Percentiles rank a stretch among this genome's conserved stretches.
Conservation (phyloP, 2,329 filamentous ascomycete genomes). For the Albifimbria verrucaria region DNA sequence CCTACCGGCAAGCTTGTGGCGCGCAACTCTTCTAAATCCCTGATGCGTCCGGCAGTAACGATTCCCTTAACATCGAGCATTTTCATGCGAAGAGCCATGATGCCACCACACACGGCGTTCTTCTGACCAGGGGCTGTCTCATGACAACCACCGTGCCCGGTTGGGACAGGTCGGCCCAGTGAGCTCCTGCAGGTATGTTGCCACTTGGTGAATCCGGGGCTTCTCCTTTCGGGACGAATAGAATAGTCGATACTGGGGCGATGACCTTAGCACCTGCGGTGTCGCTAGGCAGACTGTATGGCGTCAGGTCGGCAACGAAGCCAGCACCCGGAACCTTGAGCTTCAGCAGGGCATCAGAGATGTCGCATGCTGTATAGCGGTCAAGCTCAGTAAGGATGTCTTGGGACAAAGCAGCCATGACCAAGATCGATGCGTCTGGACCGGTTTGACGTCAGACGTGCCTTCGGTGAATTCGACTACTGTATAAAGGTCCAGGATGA, state of each 20-base stretch:
- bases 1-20: slow-evolving; percentile 54
- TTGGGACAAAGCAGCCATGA: slow-evolving; percentile 18
- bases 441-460: background rate
- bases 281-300: slow-evolving; percentile 25
- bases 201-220: slow-evolving; percentile 21
- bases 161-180: slow-evolving; percentile 66
- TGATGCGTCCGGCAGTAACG: slow-evolving; percentile 64
- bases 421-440: background rate
- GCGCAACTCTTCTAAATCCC: slow-evolving; percentile 61
- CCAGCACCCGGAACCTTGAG: slow-evolving; percentile 65
- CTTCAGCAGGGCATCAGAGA: slow-evolving; percentile 71
- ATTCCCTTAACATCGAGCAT: slow-evolving; percentile 56
- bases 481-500: background rate
- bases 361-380: slow-evolving; percentile 49
- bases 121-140: slow-evolving; percentile 62
- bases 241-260: slow-evolving; percentile 57
- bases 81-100: slow-evolving; percentile 70
- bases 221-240: slow-evolving; percentile 59
- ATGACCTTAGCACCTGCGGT: slow-evolving; percentile 30
- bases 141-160: slow-evolving; percentile 62
- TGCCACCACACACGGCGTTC: slow-evolving; percentile 73
- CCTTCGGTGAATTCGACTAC: background rate
- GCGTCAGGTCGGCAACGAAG: slow-evolving; percentile 56
- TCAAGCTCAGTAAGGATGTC: slow-evolving; percentile 24
- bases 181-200: slow-evolving; percentile 57